A percentile compares a stretch with the other conserved stretches of the same genome.
phyloP scores from a whole-genome alignment of 306 rosid genomes.

The Psophocarpus tetragonolobus region DNA sequence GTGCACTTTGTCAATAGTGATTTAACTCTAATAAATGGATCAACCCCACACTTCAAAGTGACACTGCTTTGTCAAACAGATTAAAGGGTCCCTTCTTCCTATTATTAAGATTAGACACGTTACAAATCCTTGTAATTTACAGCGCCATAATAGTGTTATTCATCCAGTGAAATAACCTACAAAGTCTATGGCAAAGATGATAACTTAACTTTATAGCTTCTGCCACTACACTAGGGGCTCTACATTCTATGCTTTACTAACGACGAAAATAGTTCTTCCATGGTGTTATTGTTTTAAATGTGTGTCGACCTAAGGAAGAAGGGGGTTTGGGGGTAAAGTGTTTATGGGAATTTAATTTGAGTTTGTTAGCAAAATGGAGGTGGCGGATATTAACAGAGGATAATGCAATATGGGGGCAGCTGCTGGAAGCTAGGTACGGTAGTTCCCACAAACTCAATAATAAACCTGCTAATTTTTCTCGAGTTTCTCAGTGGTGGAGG shows the following conservation, averaged over 20 bases:
- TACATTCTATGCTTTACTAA: neutral
- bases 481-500: no score
- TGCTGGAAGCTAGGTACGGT: no score
- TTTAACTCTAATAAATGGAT: constrained; percentile 42
- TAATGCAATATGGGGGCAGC: no score
- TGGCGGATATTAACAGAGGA: no score
- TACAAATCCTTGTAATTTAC: constrained; percentile 17
- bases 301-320: no score
- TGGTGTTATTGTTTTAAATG: neutral
- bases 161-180: neutral
- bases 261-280: neutral
- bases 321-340: no score
- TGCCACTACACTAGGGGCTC: neutral
- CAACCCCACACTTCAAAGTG: constrained; percentile 48
- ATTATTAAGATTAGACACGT: constrained; percentile 16
- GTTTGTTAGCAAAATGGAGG: no score
- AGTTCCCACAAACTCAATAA: no score
- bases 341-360: no score
- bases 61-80: constrained; percentile 17
- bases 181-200: neutral
- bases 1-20: constrained; percentile 5
- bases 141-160: constrained; percentile 13
- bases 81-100: constrained; percentile 15
- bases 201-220: constrained; percentile 19
- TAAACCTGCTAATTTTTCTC: no score